Evolutionary conservation across 2,329 filamentous ascomycete species (phyloP).

Genomic region (Teratosphaeria viscida): DNA sequence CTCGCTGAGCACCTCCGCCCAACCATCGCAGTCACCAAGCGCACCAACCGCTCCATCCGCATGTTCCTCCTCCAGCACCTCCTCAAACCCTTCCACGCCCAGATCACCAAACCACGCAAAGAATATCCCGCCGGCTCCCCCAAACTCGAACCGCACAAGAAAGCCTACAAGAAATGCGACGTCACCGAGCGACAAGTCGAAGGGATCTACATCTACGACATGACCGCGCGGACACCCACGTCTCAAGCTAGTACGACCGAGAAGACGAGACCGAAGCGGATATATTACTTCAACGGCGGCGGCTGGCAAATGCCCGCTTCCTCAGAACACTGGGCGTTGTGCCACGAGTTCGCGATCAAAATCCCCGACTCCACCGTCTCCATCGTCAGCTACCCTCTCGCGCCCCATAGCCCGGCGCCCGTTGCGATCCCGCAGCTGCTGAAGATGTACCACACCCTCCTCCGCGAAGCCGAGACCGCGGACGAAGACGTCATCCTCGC

Average conservation of each 20-base stretch:
- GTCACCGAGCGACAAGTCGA: conserved; percentile 32
- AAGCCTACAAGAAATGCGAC: conserved; percentile 24
- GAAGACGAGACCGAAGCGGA: conserved; percentile 18
- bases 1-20: conserved; percentile 7
- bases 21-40: conserved; percentile 24
- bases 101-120: conserved; percentile 26
- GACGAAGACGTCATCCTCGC: conserved; percentile 39
- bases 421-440: conserved; percentile 39
- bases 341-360: conserved; percentile 34
- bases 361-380: conserved; percentile 32
- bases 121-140: conserved; percentile 30
- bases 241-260: neutral
- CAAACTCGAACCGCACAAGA: conserved; percentile 27
- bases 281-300: conserved; percentile 49
- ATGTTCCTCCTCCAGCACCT: conserved; percentile 30
- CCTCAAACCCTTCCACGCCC: conserved; percentile 27
- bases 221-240: conserved; percentile 15
- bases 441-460: conserved; percentile 33
- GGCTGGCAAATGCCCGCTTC: conserved; percentile 45
- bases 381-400: conserved; percentile 44
- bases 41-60: conserved; percentile 25
- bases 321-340: conserved; percentile 43
- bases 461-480: conserved; percentile 29
- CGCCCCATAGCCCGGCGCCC: conserved; percentile 42
- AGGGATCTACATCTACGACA: conserved; percentile 38